Evolutionary conservation across 345 rosid genomes (phyloP), one percentile per base, ranked within the genome.

Genomic region (Hevea brasiliensis): DNA sequence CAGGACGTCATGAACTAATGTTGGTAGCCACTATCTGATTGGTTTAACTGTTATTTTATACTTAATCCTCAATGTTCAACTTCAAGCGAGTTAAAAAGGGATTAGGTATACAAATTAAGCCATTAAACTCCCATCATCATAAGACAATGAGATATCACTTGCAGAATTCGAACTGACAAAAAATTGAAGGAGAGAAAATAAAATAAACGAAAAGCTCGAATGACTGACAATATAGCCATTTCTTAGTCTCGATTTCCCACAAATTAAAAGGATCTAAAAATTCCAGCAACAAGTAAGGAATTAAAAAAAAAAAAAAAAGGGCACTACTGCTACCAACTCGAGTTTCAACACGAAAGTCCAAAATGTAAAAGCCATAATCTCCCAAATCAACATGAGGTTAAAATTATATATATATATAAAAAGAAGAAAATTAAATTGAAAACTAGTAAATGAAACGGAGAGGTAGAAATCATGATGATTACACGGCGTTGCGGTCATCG

Each of bases 401-500:
- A 18, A 2, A 11, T 21, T 40, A 24, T 5, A 65, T 2, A n/a
- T n/a, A n/a, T n/a, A n/a, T 47, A 44, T 8, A 53, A 26, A 48
- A 68, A 41, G 6, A 40, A 45, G 18, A 14, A 37, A 68, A 13
- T 54, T 1, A 10, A 10, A 54, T 10, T 26, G 18, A n/a, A 2
- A 26, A 48, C 9, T 14, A 53, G 20, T 12, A 8, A 67, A 65
- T 42, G 37, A 44, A 61, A 72, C 54, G 42, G 48, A 29, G 59
- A 64, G 44, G 21, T 9, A 48, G 73, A 27, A n/a, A 61, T 67
- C 76, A 61, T 13, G 72, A 26, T 8, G 44, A 29, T 82, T 87
- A 89, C 86, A 67, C 72, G 66, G 76, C 76, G 35, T 47, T 70
- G 8, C 57, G 84, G 8, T 84, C 88, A 40, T 81, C 92, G 42